Conservation (phyloP, 768 basidiomycete genomes). For the Mycena galopus region DNA sequence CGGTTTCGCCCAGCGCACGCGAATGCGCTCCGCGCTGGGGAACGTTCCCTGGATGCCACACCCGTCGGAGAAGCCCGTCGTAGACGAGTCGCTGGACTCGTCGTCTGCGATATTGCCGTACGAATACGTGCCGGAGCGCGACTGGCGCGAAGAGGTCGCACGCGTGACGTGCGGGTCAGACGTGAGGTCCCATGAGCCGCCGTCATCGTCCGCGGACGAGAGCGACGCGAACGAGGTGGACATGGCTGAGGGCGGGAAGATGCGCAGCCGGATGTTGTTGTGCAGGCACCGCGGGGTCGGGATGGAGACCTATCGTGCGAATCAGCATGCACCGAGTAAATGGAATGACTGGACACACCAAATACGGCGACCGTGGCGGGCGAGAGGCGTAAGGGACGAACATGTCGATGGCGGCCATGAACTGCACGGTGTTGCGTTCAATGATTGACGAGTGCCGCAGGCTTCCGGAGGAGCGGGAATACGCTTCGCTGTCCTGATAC, state of each 20-base stretch:
- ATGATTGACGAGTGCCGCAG: conserved; percentile 67
- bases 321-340: conserved; percentile 7
- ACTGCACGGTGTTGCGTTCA: conserved; percentile 74
- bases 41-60: conserved; percentile 84
- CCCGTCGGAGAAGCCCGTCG: conserved; percentile 67
- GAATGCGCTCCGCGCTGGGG: conserved; percentile 80
- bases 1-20: conserved; percentile 84
- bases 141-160: conserved; percentile 57
- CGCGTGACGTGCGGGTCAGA: conserved; percentile 84
- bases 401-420: conserved; percentile 87
- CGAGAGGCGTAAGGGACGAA: conserved; percentile 76
- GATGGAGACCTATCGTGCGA: conserved; percentile 70
- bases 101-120: conserved; percentile 85
- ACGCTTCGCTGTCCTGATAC: conserved; percentile 47
- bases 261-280: conserved; percentile 79
- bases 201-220: conserved; percentile 81
- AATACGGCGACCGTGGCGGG: conserved; percentile 81
- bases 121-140: conserved; percentile 62
- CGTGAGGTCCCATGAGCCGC: conserved; percentile 78
- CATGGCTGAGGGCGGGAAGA: conserved; percentile 71
- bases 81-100: conserved; percentile 82
- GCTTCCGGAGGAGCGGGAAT: conserved; percentile 44
- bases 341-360: conserved; percentile 58
- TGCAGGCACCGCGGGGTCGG: conserved; percentile 84
- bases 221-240: conserved; percentile 78